Conservation (phyloP, 75 land plant genomes). For the Picea glauca region DNA sequence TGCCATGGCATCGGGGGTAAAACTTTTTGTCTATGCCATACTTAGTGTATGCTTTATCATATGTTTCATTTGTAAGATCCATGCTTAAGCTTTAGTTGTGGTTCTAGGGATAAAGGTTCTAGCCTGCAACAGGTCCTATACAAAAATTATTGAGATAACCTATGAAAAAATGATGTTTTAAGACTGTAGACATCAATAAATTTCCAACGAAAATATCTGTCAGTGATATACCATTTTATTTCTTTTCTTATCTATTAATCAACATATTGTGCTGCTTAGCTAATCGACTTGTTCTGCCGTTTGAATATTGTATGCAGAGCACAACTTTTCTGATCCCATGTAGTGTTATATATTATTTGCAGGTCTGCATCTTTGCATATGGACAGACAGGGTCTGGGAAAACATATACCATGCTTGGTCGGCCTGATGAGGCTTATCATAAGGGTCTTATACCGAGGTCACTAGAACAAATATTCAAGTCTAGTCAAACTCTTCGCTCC, state of each 20-base stretch:
- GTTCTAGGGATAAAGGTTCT: neutral
- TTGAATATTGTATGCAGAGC: neutral
- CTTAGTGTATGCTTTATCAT: no score
- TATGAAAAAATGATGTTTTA: neutral
- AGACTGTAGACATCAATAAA: neutral
- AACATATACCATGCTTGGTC: slow-evolving; percentile 38
- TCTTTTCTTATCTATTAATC: neutral
- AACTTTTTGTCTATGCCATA: no score
- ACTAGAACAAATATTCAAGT: slow-evolving; percentile 30
- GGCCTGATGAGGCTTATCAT: slow-evolving; percentile 18
- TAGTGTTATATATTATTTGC: neutral
- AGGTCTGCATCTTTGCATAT: slow-evolving; percentile 44
- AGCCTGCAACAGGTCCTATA: neutral
- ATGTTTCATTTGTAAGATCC: no score
- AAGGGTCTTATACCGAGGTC: slow-evolving; percentile 37
- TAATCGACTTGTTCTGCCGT: no score
- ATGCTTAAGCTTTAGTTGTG: no score
- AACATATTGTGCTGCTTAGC: neutral
- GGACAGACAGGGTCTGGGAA: slow-evolving; percentile 42
- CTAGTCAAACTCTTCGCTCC: slow-evolving; percentile 29
- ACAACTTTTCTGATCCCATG: neutral
- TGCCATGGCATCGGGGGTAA: no score
- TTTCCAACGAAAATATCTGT: neutral
- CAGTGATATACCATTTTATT: neutral
- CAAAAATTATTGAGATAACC: neutral